Evolutionary conservation across 2,329 filamentous ascomycete species (phyloP).

Genomic region (Calonectria pseudoturangicola): DNA sequence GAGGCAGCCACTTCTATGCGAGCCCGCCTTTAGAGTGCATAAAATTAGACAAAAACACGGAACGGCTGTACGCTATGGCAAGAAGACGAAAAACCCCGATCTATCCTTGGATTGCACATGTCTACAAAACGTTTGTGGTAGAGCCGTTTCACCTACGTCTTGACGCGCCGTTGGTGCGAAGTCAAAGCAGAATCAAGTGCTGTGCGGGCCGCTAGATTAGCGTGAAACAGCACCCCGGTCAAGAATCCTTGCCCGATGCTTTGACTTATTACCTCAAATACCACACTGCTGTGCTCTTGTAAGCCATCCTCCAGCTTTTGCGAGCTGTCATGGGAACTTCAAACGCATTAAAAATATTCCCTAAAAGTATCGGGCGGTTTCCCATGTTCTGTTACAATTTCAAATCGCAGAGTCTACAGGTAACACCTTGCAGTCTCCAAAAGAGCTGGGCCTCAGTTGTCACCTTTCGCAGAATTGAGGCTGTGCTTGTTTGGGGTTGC

Average conservation of each 20-base stretch:
- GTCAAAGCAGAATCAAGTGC: conserved; percentile 28
- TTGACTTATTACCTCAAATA: conserved; percentile 5
- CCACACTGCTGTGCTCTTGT: background rate
- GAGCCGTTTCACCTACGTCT: conserved; percentile 39
- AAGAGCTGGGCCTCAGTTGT: background rate
- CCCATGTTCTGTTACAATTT: background rate
- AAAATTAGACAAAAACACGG: too few species aligned
- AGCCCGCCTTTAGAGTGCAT: background rate
- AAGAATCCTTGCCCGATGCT: background rate
- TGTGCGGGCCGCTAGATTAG: conserved; percentile 40
- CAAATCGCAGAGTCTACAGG: background rate
- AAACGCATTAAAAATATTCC: background rate
- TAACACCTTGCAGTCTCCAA: background rate
- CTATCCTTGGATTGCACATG: background rate
- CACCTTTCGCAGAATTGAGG: background rate
- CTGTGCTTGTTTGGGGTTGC: background rate
- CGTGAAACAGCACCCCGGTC: conserved; percentile 47
- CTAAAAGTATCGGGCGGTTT: background rate
- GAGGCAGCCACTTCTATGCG: background rate
- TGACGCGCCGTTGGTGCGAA: conserved; percentile 28
- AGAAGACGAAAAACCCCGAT: background rate
- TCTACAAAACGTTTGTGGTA: background rate
- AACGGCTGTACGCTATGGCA: background rate
- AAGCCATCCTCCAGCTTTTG: background rate
- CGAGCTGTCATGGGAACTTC: background rate